phyloP scores from a whole-genome alignment of 345 rosid genomes.

The Schrenkiella parvula region DNA sequence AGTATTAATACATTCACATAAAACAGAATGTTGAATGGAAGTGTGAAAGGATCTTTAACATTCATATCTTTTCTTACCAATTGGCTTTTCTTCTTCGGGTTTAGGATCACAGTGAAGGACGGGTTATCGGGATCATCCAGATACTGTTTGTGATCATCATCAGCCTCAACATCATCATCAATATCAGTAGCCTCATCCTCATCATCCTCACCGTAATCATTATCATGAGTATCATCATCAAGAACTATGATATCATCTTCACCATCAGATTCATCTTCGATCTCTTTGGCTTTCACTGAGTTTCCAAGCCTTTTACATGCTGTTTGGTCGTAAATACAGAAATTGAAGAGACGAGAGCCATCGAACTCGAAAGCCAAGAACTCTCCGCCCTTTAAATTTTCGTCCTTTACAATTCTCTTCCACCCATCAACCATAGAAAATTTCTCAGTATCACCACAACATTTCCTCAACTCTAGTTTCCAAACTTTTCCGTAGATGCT shows the following conservation, averaged over 20 bases:
- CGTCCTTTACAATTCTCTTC: conserved; percentile 11
- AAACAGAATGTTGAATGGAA: background rate
- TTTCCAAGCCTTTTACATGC: conserved; percentile 26
- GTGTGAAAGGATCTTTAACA: background rate
- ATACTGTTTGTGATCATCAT: background rate
- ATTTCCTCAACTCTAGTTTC: conserved; percentile 1
- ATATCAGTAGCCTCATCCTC: background rate
- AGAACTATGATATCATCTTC: background rate
- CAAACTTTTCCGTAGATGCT: conserved; percentile 14
- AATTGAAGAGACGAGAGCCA: conserved; percentile 12
- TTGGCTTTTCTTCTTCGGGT: conserved; percentile 22
- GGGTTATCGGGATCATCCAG: conserved; percentile 8
- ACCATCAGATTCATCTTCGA: background rate
- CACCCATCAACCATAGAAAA: conserved; percentile 5
- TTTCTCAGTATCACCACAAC: background rate
- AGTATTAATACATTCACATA: no score
- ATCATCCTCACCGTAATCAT: background rate
- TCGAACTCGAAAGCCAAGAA: conserved; percentile 23
- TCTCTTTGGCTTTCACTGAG: background rate
- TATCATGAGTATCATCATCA: background rate
- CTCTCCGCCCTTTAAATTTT: conserved; percentile 19
- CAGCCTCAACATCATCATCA: background rate
- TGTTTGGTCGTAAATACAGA: conserved; percentile 7
- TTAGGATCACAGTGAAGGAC: background rate
- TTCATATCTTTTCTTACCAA: conserved; percentile 7